Conservation (phyloP, 306 rosid species). For the Corylus avellana region DNA sequence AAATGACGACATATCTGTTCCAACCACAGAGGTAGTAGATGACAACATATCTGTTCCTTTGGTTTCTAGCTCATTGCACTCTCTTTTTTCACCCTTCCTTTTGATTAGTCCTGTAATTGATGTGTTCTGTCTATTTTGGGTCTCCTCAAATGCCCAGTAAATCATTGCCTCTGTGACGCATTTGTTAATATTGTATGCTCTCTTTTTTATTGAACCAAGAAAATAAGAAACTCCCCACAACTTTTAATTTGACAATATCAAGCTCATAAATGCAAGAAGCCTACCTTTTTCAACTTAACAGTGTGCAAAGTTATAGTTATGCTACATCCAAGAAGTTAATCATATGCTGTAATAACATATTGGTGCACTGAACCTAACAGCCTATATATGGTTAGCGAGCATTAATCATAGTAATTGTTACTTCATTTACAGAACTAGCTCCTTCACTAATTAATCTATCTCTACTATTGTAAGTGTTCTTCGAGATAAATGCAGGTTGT, state of each 20-base stretch:
- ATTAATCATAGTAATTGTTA: too few species aligned
- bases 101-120: neutral
- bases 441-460: too few species aligned
- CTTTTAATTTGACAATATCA: neutral
- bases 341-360: too few species aligned
- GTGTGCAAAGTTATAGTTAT: neutral
- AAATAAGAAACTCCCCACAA: neutral
- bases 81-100: neutral
- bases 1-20: constrained; percentile 20
- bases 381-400: too few species aligned
- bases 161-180: neutral
- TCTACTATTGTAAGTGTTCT: too few species aligned
- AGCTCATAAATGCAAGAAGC: neutral
- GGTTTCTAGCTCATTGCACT: constrained; percentile 26
- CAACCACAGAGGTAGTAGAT: constrained; percentile 59
- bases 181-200: too few species aligned
- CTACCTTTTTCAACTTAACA: neutral
- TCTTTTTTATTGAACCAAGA: neutral
- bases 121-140: neutral
- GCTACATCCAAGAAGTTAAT: neutral
- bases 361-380: too few species aligned
- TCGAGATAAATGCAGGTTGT: too few species aligned
- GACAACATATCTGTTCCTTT: constrained; percentile 93
- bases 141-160: neutral
- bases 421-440: too few species aligned